Base-by-base conservation (phyloP, 2,329 filamentous ascomycete genomes). In the Plectosphaerella sp. region DNA sequence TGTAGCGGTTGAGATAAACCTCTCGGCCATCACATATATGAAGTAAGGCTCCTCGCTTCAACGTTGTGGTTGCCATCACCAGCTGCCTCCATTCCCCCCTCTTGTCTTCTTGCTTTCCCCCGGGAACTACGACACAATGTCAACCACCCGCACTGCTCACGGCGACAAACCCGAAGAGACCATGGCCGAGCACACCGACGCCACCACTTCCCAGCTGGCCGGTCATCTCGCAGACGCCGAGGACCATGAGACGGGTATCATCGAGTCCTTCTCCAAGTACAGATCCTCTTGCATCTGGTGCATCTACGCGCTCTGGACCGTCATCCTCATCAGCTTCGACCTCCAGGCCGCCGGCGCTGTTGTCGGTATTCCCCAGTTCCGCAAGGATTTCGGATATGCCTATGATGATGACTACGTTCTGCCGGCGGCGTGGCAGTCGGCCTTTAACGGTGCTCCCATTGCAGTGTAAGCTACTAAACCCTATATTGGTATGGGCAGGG, bases 291-390 rank as follows among this genome's bases (percentile, higher is more conserved):
- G 51, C 18, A 33, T 54, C 16, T 74, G 70, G 70, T 67, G 61
- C 35, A 37, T 71, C 24, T 73, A 65, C 53, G 68, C 67, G 41
- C 64, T 69, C 12, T 74, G 68, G 66, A 58, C 62, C n/a, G 60
- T 70, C 5, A 52, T 74, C 12, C 64, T 73, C 14, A 67, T 68
- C 42, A 63, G 61, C 28, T 73, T 73, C 47, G 70, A 73, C 55
- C 71, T 69, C 52, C 68, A 71, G 53, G 71, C 70, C 36, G 57
- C 66, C 5, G 69, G 69, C 7, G 69, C 61, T 49, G 66, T 73
- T 22, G 65, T 74, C 42, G 65, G 70, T 20, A 70, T 76, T 15
- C 72, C 72, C 5, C 52, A 68, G 51, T 75, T 75, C 55, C 64
- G 71, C 43, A 64, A 74, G 53, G 71, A 75, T 54, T 76, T 76